A percentile compares a stretch with the other conserved stretches of the same genome.
phyloP scores from a whole-genome alignment of 2,329 filamentous ascomycete species.

The Phialemoniopsis sp. region DNA sequence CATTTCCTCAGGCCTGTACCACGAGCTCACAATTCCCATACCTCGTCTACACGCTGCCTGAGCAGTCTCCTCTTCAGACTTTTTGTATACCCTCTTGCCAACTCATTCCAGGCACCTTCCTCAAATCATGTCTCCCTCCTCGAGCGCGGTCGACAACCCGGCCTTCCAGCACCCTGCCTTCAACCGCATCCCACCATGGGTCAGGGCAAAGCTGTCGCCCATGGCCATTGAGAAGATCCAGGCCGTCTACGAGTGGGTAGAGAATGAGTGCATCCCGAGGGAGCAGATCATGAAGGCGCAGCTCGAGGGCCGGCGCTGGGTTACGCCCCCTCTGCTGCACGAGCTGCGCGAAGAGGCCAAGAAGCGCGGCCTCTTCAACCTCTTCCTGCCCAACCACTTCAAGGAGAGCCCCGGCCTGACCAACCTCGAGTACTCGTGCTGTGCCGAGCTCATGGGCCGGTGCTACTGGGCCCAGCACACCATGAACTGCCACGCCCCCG shows the following conservation, averaged over 20 bases:
- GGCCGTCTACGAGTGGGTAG: constrained; percentile 33
- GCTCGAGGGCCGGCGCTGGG: constrained; percentile 26
- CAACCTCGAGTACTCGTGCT: constrained; percentile 39
- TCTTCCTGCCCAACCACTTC: constrained; percentile 34
- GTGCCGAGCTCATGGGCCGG: constrained; percentile 39
- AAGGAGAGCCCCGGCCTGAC: constrained; percentile 36
- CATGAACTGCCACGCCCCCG: constrained; percentile 40
- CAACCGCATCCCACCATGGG: constrained; percentile 10
- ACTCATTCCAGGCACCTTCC: background rate
- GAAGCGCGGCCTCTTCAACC: constrained; percentile 28
- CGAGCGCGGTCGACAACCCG: background rate
- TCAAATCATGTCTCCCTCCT: background rate
- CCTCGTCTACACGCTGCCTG: too few species aligned
- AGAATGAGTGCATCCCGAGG: constrained; percentile 36
- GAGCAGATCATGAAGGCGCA: constrained; percentile 36
- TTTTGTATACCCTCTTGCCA: background rate
- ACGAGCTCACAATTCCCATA: too few species aligned
- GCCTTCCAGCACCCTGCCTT: constrained; percentile 19
- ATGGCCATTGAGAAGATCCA: constrained; percentile 18
- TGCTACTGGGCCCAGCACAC: constrained; percentile 39
- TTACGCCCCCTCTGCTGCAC: constrained; percentile 32
- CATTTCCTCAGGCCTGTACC: too few species aligned
- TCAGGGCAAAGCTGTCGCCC: constrained; percentile 8
- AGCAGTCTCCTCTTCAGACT: too few species aligned
- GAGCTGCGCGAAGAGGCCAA: constrained; percentile 36